phyloP scores from a whole-genome alignment of 345 rosid species.

The Turnera subulata region DNA sequence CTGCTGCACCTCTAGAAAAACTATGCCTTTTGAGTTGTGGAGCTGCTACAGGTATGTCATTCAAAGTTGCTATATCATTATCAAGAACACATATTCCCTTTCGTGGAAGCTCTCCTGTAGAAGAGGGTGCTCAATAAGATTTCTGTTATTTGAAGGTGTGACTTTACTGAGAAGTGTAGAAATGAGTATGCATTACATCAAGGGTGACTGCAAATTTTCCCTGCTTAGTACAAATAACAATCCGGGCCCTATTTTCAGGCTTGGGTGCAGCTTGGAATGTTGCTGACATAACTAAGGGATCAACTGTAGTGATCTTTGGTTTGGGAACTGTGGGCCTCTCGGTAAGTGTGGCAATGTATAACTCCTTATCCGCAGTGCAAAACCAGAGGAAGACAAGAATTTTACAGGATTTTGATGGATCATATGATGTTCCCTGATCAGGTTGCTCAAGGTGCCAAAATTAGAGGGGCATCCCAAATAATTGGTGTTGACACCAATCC shows the following conservation, averaged over 20 bases:
- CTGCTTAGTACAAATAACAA: background rate
- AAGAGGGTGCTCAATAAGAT: too few species aligned
- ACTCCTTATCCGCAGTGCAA: background rate
- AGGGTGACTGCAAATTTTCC: too few species aligned
- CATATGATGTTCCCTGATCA: constrained; percentile 18
- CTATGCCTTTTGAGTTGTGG: constrained; percentile 92
- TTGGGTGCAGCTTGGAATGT: constrained; percentile 99
- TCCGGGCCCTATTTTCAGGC: constrained; percentile 44
- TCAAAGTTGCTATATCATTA: background rate
- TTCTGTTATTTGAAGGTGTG: too few species aligned
- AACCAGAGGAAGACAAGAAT: background rate
- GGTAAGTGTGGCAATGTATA: constrained; percentile 39
- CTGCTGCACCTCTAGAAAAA: constrained; percentile 61
- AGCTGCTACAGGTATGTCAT: constrained; percentile 60
- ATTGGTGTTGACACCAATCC: constrained; percentile 85
- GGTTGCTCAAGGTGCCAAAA: constrained; percentile 95
- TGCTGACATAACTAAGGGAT: constrained; percentile 67
- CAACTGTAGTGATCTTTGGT: constrained; percentile 79
- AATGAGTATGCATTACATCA: background rate
- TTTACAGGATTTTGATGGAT: background rate
- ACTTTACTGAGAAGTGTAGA: too few species aligned
- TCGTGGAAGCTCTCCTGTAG: too few species aligned
- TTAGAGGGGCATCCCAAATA: constrained; percentile 72
- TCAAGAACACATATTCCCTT: background rate
- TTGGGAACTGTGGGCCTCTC: constrained; percentile 94